Conservation (phyloP, 345 rosid species). For the Erucastrum elatum region DNA sequence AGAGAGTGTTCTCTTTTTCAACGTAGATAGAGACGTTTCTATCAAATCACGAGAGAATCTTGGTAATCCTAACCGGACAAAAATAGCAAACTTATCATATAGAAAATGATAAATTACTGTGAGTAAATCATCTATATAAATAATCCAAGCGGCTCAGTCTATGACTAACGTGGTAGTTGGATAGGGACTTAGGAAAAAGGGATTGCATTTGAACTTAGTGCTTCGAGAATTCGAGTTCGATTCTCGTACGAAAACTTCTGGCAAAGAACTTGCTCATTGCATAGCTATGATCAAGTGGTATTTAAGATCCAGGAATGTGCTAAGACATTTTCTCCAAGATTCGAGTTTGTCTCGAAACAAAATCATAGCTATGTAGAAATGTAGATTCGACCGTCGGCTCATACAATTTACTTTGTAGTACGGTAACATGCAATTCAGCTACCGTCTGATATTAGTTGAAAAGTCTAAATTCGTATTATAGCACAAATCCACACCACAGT, state of each 20-base stretch:
- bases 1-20: not conserved
- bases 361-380: not conserved
- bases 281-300: not conserved
- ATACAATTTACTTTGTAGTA: not conserved
- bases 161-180: not conserved
- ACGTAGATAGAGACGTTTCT: conserved; percentile 16
- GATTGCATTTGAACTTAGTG: not conserved
- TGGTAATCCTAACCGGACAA: conserved; percentile 13
- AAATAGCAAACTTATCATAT: not conserved
- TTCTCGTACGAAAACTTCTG: not conserved
- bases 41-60: conserved; percentile 24
- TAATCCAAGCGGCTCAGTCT: not conserved
- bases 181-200: not conserved
- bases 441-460: not conserved
- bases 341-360: not conserved
- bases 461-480: not conserved
- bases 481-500: not conserved
- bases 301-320: not conserved
- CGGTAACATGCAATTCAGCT: not conserved
- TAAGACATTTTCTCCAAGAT: not conserved
- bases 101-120: not conserved
- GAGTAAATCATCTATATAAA: not conserved
- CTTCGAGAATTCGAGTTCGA: not conserved
- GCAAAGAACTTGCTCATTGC: not conserved
- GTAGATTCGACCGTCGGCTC: not conserved